Conservation (phyloP, 2,329 filamentous ascomycete genomes). For the Penicillium paneum region DNA sequence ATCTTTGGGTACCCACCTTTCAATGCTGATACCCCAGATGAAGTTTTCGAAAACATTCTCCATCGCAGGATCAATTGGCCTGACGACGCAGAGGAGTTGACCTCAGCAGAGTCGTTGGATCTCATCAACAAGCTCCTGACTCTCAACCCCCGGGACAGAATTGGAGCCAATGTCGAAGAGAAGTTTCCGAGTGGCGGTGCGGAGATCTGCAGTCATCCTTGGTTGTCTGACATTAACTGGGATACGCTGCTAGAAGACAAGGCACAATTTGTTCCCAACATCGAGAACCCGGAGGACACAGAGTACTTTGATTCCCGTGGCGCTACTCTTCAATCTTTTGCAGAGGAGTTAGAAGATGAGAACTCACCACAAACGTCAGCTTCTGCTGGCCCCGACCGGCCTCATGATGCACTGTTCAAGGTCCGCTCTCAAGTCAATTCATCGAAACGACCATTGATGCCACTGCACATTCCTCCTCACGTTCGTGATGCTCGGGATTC, state of each 20-base stretch:
- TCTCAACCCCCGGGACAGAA: conserved; percentile 72
- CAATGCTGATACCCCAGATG: conserved; percentile 81
- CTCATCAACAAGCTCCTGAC: conserved; percentile 91
- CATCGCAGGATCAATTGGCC: conserved; percentile 90
- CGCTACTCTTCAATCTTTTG: conserved; percentile 86
- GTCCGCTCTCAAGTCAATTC: conserved; percentile 83
- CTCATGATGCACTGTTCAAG: conserved; percentile 88
- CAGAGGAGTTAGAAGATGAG: conserved; percentile 91
- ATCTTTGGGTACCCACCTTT: conserved; percentile 92
- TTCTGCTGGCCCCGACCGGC: conserved; percentile 71
- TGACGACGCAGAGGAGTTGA: conserved; percentile 71
- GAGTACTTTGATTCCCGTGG: conserved; percentile 95
- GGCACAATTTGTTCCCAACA: conserved; percentile 88
- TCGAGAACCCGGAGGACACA: conserved; percentile 92
- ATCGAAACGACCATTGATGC: conserved; percentile 88
- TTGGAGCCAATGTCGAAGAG: conserved; percentile 82
- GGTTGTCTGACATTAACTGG: conserved; percentile 88
- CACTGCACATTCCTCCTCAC: conserved; percentile 91
- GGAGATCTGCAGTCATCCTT: conserved; percentile 84
- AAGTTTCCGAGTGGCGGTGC: conserved; percentile 80
- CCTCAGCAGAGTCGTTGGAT: conserved; percentile 86
- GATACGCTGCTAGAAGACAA: conserved; percentile 88
- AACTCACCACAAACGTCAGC: conserved; percentile 67
- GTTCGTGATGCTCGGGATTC: conserved; percentile 88
- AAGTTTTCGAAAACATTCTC: conserved; percentile 96